Conservation (phyloP, 805 yeast genomes). For the Candida nanaspora region DNA sequence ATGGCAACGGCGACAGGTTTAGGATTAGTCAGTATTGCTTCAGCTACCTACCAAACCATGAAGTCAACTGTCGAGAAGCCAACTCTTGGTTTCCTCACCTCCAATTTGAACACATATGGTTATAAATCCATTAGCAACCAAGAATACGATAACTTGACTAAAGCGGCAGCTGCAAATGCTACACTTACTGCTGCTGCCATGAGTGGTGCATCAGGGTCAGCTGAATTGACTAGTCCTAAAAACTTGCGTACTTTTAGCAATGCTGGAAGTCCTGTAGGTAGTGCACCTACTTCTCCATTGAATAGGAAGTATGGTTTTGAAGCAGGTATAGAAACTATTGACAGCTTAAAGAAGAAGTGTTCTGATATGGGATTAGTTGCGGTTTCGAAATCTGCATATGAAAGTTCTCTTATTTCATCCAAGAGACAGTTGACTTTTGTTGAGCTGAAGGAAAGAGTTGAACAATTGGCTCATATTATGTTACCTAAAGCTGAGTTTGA, state of each 20-base stretch:
- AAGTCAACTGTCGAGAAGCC: slow-evolving; percentile 16
- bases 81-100: slow-evolving; percentile 18
- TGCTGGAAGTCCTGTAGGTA: background rate
- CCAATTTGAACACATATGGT: slow-evolving; percentile 17
- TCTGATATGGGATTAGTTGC: slow-evolving; percentile 19
- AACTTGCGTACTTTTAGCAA: background rate
- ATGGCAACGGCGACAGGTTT: slow-evolving; percentile 21
- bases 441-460: slow-evolving; percentile 18
- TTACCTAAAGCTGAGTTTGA: slow-evolving; percentile 12
- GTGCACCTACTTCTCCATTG: slow-evolving; percentile 1
- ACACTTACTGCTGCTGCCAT: background rate
- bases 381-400: slow-evolving; percentile 18
- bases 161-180: background rate
- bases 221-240: background rate
- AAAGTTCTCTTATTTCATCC: slow-evolving; percentile 20
- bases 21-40: slow-evolving; percentile 30
- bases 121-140: slow-evolving; percentile 13
- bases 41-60: slow-evolving; percentile 17
- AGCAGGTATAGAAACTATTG: slow-evolving; percentile 13
- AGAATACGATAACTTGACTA: slow-evolving; percentile 15
- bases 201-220: too few species aligned
- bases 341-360: slow-evolving; percentile 17
- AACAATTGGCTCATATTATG: slow-evolving; percentile 17
- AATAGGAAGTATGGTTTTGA: slow-evolving; percentile 5
- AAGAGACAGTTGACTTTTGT: slow-evolving; percentile 19